These are phyloP conservation scores for Blastobotrys niveus DNA, from an alignment of 1,139 yeast species.

Conservation along the genomic window DNA sequence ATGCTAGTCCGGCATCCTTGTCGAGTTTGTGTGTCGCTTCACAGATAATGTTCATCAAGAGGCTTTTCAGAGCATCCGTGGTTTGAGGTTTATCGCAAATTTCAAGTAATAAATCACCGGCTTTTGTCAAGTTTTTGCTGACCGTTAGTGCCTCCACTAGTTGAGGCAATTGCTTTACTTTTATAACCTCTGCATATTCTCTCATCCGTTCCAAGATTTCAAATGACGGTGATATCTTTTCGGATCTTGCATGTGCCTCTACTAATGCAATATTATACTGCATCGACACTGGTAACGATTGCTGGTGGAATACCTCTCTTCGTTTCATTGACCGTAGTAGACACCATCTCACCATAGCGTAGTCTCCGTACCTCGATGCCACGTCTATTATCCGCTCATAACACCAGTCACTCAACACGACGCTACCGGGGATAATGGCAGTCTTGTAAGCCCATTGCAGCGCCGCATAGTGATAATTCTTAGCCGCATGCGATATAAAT, in stretches of 20 bases:
- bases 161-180: conserved; percentile 22
- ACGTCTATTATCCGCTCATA: conserved; percentile 27
- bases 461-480: conserved; percentile 24
- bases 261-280: conserved; percentile 23
- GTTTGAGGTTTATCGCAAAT: conserved; percentile 18
- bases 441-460: conserved; percentile 29
- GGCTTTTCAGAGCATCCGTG: conserved; percentile 23
- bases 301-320: background rate
- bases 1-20: conserved; percentile 15
- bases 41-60: conserved; percentile 27
- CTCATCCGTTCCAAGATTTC: conserved; percentile 23
- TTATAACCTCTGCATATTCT: conserved; percentile 21
- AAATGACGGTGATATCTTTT: conserved; percentile 18
- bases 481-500: conserved; percentile 27
- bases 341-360: conserved; percentile 30
- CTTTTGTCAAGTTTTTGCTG: conserved; percentile 49
- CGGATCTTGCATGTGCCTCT: conserved; percentile 26
- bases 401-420: conserved; percentile 31
- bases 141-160: conserved; percentile 18
- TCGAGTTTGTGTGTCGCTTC: conserved; percentile 14
- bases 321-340: conserved; percentile 20
- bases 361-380: conserved; percentile 27
- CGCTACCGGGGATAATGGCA: conserved; percentile 31
- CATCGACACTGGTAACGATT: background rate
- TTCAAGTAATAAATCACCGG: conserved; percentile 48